Base-by-base conservation (phyloP, 2,329 filamentous ascomycete species). In the Penicillium expansum region DNA sequence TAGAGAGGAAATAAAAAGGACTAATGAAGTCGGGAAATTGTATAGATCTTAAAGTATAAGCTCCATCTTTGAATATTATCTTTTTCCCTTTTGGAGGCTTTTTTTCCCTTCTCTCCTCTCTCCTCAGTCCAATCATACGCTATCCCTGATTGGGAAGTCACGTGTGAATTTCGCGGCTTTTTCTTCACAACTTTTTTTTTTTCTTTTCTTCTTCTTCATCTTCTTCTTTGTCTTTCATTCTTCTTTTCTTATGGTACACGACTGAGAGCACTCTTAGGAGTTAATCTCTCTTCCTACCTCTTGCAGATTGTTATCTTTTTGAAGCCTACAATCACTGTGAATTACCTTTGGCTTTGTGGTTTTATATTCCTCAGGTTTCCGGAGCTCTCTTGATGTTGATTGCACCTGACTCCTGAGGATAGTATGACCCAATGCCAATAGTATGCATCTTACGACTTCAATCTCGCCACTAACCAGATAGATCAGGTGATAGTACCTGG, bases 101-200 rank as follows among this genome's bases (percentile, higher is more conserved):
- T 50, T 54, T 54, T 43, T 37, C 44, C 32, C 35, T 38, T 42
- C 32, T 16, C 39, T 30, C 37, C 14, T 38, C 49, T 18, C 44
- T 43, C 50, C 33, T 38, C 42, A 55, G 60, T 52, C 45, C 52
- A 55, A 47, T 53, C 27, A n/a, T 58, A 43, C 64, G 57, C 64
- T 66, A 66, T 54, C 9, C 62, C 59, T 0, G 45, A 58, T 60
- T 3, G 13, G 43, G 22, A 2, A 3, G 22, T 64, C 64, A 66
- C 63, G 58, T 66, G 62, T 3, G 39, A 41, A 30, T 48, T 16
- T 42, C 45, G 56, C 59, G 63, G 61, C 61, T 56, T 60, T 62
- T 61, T 61, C 58, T 62, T 56, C 52, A 44, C 58, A 41, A 54
- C 32, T 55, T 51, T 39, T 27, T 33, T 55, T 60, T 53, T 45